These are phyloP conservation scores for Wickerhamomyces ciferrii DNA, from an alignment of 805 yeast species.

Conservation along the genomic window DNA sequence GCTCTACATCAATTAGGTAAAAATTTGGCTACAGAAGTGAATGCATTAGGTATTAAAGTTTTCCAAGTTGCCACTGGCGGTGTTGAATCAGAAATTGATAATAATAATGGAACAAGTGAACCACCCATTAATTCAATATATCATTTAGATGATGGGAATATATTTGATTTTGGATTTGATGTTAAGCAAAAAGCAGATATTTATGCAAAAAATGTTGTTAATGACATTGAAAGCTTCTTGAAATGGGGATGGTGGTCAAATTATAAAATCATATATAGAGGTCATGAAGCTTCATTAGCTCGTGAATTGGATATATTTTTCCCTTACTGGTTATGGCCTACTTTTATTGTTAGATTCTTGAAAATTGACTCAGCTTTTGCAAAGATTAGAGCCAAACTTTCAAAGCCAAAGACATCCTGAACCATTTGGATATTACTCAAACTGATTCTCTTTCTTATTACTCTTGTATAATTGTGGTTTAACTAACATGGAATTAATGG, in stretches of 20 bases:
- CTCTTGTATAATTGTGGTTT: no score
- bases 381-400: not conserved
- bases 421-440: no score
- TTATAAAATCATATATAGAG: slow-evolving; percentile 10
- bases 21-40: slow-evolving; percentile 29
- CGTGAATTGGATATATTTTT: slow-evolving; percentile 5
- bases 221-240: slow-evolving; percentile 20
- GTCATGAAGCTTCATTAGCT: slow-evolving; percentile 4
- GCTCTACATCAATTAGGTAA: slow-evolving; percentile 33
- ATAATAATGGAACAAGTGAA: not conserved
- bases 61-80: slow-evolving; percentile 35
- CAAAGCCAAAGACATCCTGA: not conserved
- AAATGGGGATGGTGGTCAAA: not conserved
- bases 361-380: not conserved
- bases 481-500: no score
- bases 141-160: slow-evolving; percentile 6
- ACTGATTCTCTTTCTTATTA: no score
- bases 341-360: not conserved
- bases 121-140: slow-evolving; percentile 6
- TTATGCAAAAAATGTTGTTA: slow-evolving; percentile 33
- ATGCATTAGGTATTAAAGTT: slow-evolving; percentile 33
- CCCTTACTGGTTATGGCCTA: slow-evolving; percentile 2
- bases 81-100: slow-evolving; percentile 29
- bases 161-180: not conserved
- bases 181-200: slow-evolving; percentile 23